Base-by-base conservation (phyloP, 2,329 filamentous ascomycete genomes). In the Fusarium brachygibbosum region DNA sequence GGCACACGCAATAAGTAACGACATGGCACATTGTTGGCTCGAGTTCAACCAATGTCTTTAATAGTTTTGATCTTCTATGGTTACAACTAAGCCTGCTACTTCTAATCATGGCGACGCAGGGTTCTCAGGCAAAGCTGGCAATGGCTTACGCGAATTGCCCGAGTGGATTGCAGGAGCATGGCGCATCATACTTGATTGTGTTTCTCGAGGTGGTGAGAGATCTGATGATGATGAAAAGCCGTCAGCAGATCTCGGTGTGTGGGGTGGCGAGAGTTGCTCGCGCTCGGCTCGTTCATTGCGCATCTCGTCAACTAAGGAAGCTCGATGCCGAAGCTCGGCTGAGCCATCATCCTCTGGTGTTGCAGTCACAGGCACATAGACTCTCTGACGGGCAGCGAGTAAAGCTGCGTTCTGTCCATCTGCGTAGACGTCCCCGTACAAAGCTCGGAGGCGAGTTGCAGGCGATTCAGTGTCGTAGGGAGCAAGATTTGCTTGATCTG, bases 91-190 rank as follows among this genome's bases (percentile, higher is more conserved):
- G 17, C n/a, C 11, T 11, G 8, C 14, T 11, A 17, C 7, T 37
- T 17, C n/a, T 14, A 17, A 10, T 34, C 49, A 75, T 21, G 72
- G 71, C 13, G 74, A 75, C 23, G 74, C 68, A 28, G 76, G 74
- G 58, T 82, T 77, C 66, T 81, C 78, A 5, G 81, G 82, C 40
- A 83, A 73, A 25, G 81, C 79, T 49, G 81, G 83, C 3, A 85
- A 73, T 5, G 82, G 82, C 60, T 84, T 84, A 37, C 81, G 78
- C 14, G 76, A 68, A 25, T 70, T 75, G 12, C 58, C 68, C 9
- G 73, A 71, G 31, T 71, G 71, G 17, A 69, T 66, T 10, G 64
- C 64, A 19, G 70, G 48, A 21, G 62, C 44, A 38, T 69, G 70
- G n/a, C 72, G 70, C 13, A 63, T 44, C 14, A 61, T 29, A 21